Percentiles rank a stretch among this genome's conserved stretches.
These are phyloP conservation scores for Syncephalis plumigaleata DNA, from an alignment of 371 early-diverging fungal species.

Conservation along the genomic window DNA sequence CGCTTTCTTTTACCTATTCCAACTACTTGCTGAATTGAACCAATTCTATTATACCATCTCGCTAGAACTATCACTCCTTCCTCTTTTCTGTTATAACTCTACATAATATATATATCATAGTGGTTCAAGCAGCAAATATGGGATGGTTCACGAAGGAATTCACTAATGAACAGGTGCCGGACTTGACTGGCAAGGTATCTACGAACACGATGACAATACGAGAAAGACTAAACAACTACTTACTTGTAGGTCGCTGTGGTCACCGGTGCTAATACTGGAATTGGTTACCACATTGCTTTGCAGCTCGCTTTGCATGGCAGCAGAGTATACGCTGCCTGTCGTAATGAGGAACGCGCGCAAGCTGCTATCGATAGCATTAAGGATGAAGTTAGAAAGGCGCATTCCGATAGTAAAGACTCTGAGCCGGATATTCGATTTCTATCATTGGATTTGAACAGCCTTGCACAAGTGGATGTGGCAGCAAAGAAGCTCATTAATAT, in stretches of 20 bases:
- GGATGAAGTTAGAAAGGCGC: background rate
- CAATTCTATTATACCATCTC: too few species aligned
- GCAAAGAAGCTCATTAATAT: background rate
- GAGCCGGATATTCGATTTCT: background rate
- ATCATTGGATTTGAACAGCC: background rate
- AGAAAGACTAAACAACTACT: too few species aligned
- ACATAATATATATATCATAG: too few species aligned
- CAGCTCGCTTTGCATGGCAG: constrained; percentile 38
- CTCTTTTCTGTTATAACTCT: too few species aligned
- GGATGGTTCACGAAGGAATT: too few species aligned
- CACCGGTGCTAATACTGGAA: constrained; percentile 56
- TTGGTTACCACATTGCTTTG: constrained; percentile 35
- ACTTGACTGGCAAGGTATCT: too few species aligned
- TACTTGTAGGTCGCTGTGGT: constrained; percentile 29
- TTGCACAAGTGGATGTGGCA: background rate
- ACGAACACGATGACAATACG: too few species aligned
- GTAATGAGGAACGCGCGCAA: constrained; percentile 13
- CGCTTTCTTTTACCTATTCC: too few species aligned
- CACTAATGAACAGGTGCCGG: too few species aligned
- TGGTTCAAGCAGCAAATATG: too few species aligned
- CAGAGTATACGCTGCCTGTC: constrained; percentile 38
- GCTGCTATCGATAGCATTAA: background rate
- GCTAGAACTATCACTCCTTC: too few species aligned
- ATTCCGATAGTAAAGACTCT: background rate
- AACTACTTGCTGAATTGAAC: too few species aligned